phyloP scores from a whole-genome alignment of 208 protist genomes.

The Acanthamoeba castellanii region DNA sequence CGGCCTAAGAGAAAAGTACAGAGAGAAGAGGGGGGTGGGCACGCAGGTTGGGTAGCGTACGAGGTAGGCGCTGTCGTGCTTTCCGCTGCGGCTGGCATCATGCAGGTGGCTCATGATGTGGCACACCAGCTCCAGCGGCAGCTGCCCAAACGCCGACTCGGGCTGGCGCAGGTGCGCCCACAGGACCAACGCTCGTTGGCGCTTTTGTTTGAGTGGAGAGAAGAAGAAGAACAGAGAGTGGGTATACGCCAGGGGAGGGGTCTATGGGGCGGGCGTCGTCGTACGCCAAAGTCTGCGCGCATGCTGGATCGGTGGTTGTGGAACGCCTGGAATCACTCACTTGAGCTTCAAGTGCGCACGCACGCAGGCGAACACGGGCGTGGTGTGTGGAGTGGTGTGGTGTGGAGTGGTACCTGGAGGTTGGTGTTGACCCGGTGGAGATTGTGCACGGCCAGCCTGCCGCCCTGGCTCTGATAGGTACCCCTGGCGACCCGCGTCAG shows the following conservation, averaged over 20 bases:
- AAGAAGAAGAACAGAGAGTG: no score
- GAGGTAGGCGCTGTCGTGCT: neutral
- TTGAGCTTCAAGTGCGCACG: neutral
- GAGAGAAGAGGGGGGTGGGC: neutral
- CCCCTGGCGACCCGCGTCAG: no score
- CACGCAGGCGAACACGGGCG: neutral
- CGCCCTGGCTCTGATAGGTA: no score
- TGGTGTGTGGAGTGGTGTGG: neutral
- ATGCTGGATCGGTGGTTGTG: neutral
- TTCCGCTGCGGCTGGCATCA: neutral
- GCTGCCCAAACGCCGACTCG: neutral
- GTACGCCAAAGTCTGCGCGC: neutral
- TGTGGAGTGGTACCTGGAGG: no score
- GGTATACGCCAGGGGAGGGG: no score
- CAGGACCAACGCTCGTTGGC: neutral
- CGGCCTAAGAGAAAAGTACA: no score
- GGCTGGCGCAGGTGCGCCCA: neutral
- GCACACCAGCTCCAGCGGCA: neutral
- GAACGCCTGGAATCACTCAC: neutral
- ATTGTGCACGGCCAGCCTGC: no score
- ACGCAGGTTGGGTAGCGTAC: neutral
- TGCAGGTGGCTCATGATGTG: neutral
- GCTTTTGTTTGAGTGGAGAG: neutral
- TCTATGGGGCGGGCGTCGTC: no score
- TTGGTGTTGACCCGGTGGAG: neutral